These are phyloP conservation scores for Trichoderma koningiopsis DNA, from an alignment of 2,329 filamentous ascomycete species.

Conservation along the genomic window DNA sequence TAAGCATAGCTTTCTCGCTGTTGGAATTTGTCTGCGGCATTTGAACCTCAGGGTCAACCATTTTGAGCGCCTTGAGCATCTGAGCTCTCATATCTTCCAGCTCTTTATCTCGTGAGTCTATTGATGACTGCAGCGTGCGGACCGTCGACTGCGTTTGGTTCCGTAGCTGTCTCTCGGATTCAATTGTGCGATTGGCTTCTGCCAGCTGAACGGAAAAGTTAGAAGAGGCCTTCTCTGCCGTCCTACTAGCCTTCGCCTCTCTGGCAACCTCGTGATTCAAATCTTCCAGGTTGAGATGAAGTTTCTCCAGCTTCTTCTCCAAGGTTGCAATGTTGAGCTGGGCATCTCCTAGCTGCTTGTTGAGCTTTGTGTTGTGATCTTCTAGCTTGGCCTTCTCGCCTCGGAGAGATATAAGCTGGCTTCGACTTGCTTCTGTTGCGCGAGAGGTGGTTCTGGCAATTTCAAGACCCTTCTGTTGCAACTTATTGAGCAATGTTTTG, in stretches of 20 bases:
- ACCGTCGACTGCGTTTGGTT: constrained; percentile 84
- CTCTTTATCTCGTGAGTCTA: constrained; percentile 81
- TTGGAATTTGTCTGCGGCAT: constrained; percentile 61
- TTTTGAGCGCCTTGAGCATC: constrained; percentile 78
- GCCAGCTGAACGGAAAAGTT: constrained; percentile 79
- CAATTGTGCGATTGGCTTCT: constrained; percentile 84
- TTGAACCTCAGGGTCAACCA: constrained; percentile 76
- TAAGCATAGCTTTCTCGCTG: constrained; percentile 68
- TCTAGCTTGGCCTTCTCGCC: constrained; percentile 81
- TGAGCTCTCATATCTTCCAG: constrained; percentile 78
- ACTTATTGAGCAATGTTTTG: constrained; percentile 88
- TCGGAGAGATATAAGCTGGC: constrained; percentile 74
- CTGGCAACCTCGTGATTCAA: constrained; percentile 88
- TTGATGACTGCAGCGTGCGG: constrained; percentile 73
- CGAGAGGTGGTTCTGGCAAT: constrained; percentile 88
- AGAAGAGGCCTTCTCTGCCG: constrained; percentile 85
- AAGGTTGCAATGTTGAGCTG: constrained; percentile 80
- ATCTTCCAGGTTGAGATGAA: constrained; percentile 85
- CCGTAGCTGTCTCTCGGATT: constrained; percentile 85
- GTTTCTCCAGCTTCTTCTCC: constrained; percentile 93
- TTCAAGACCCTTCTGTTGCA: constrained; percentile 96
- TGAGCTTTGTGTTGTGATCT: constrained; percentile 77
- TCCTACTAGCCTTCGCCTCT: constrained; percentile 86
- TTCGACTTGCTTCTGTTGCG: constrained; percentile 79
- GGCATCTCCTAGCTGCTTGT: constrained; percentile 81